Conservation (phyloP, 139 green algal genomes). For the Monoraphidium neglectum region DNA sequence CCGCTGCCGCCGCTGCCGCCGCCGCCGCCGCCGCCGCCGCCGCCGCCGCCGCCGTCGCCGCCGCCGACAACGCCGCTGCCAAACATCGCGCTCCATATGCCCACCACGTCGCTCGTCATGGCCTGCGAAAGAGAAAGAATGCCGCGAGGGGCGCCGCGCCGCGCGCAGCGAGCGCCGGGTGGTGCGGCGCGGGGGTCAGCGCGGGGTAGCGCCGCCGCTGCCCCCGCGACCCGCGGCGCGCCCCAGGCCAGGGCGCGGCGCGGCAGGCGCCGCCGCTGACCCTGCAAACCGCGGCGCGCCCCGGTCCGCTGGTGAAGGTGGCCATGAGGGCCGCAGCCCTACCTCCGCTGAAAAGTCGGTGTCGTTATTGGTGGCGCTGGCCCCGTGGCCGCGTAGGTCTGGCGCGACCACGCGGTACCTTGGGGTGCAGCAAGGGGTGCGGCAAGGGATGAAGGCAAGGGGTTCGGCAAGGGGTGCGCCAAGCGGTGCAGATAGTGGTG, state of each 20-base stretch:
- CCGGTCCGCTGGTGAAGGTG: too few species aligned
- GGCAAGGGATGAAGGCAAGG: not conserved
- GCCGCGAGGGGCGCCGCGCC: too few species aligned
- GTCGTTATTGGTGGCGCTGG: slow-evolving; percentile 51
- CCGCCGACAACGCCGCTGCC: not conserved
- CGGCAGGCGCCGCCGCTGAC: too few species aligned
- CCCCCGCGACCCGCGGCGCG: too few species aligned
- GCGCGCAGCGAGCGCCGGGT: not conserved
- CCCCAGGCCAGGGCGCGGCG: not conserved
- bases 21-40: not conserved
- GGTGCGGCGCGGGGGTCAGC: too few species aligned
- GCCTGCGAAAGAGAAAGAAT: slow-evolving; percentile 51
- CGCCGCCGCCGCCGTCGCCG: slow-evolving; percentile 12
- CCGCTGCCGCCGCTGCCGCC: not conserved
- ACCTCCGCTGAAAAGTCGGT: slow-evolving; percentile 72
- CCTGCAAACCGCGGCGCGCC: too few species aligned
- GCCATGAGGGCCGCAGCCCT: not conserved
- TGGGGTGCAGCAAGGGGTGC: not conserved
- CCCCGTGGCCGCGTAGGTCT: slow-evolving; percentile 83
- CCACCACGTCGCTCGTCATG: slow-evolving; percentile 62
- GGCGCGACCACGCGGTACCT: slow-evolving; percentile 74
- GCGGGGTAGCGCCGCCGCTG: not conserved
- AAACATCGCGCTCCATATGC: slow-evolving; percentile 70
- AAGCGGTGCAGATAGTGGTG: too few species aligned
- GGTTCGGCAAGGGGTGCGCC: not conserved